Conservation (phyloP, 2,329 filamentous ascomycete genomes). For the Aspergillus costaricaensis region DNA sequence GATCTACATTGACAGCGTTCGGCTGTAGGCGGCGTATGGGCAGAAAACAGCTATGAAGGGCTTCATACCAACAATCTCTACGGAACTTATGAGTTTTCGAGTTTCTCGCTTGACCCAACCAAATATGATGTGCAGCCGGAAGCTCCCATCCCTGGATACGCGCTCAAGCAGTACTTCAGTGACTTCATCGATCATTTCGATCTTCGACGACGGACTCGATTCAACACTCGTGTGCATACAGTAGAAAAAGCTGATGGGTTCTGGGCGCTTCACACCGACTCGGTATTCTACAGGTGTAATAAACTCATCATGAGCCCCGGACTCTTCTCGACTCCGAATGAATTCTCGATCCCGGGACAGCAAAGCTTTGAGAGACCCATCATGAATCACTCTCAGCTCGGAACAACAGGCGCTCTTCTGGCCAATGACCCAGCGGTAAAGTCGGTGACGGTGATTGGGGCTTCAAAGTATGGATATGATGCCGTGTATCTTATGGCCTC, state of each 20-base stretch:
- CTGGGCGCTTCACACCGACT: not conserved
- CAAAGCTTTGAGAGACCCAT: not conserved
- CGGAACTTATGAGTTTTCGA: constrained; percentile 7
- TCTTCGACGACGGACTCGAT: not conserved
- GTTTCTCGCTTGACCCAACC: constrained; percentile 1
- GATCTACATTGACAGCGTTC: not conserved
- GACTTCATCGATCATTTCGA: constrained; percentile 6
- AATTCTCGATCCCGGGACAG: not conserved
- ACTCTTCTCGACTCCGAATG: constrained; percentile 7
- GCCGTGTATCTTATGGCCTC: constrained; percentile 7
- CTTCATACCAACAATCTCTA: constrained; percentile 8
- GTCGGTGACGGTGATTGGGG: constrained; percentile 6
- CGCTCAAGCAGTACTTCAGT: constrained; percentile 2
- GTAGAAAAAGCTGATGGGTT: not conserved
- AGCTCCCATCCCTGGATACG: not conserved
- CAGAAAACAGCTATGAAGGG: constrained; percentile 2
- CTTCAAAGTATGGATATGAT: constrained; percentile 7
- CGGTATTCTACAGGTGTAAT: not conserved
- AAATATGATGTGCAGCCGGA: constrained; percentile 2
- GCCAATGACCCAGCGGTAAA: constrained; percentile 3
- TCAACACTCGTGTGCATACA: not conserved
- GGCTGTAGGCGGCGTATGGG: constrained; percentile 11
- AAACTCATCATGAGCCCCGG: constrained; percentile 7
- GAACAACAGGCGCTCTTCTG: not conserved
- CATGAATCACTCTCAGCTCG: constrained; percentile 2